Base-by-base conservation (phyloP, 2,329 filamentous ascomycete genomes). In the Ampelomyces quisqualis region DNA sequence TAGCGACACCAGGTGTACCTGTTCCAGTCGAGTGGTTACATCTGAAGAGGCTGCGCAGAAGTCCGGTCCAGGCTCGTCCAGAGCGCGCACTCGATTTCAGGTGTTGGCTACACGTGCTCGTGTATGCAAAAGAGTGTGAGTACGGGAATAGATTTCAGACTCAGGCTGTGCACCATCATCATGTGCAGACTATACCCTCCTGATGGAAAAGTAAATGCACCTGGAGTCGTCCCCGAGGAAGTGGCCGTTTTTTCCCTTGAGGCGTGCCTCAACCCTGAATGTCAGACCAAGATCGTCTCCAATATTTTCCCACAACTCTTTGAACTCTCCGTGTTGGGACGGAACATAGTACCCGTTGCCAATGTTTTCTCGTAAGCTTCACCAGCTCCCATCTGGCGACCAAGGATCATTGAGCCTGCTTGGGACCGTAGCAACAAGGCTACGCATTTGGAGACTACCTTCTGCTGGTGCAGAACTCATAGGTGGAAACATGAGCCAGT, bases 351-450 rank as follows among this genome's bases (percentile, higher is more conserved):
- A 10, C 43, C 47, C 9, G 44, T 45, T 18, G 47, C 43, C 37
- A 41, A 47, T 2, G 38, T 48, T 17, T 49, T 40, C 27, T 62
- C 53, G 5, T 34, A 52, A 3, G 60, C 47, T 9, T 51, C 47
- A 3, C 50, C 31, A 7, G 57, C 39, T 21, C 77, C 76, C 20
- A 77, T 68, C 21, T 81, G 77, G 9, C 73, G 69, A 21, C 78
- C 77, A 37, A 78, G 73, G 20, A 81, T 72, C 53, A 77, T 67
- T 7, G 71, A 73, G 1, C 71, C 71, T 1, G 70, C 65, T 50
- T 71, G 68, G 13, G 61, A 54, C 8, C 49, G 48, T n/a, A 70
- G 50, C 11, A 73, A 49, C 8, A 36, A 36, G 11, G 65, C 56
- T 6, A 70, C 50, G n/a, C 52, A 51, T 40, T 62, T 66, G 2